These are phyloP conservation scores for Boletus reticuloceps DNA, from an alignment of 768 basidiomycete species.

Conservation along the genomic window DNA sequence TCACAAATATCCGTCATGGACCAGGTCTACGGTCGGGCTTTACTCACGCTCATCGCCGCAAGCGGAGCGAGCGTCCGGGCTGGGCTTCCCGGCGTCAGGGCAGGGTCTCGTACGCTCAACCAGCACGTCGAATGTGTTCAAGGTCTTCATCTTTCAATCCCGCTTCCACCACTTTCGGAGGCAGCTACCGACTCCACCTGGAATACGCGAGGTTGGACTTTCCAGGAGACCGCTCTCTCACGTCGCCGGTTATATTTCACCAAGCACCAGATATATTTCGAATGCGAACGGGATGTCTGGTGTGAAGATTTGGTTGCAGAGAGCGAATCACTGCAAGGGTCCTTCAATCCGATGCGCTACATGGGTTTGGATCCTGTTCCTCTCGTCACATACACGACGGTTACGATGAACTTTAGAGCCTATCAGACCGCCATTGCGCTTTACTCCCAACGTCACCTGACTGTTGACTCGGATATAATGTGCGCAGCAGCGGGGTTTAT, in stretches of 20 bases:
- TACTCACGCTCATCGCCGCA: conserved; percentile 19
- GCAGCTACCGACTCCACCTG: conserved; percentile 6
- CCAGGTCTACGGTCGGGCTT: conserved; percentile 15
- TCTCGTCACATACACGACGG: background rate
- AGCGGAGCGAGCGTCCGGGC: conserved; percentile 7
- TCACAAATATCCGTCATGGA: conserved; percentile 19
- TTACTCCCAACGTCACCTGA: conserved; percentile 15
- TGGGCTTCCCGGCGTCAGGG: conserved; percentile 11
- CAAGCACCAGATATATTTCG: conserved; percentile 20
- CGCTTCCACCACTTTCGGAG: conserved; percentile 12
- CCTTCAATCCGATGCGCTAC: conserved; percentile 8
- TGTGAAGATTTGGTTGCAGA: conserved; percentile 24
- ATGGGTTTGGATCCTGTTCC: background rate
- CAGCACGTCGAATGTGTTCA: conserved; percentile 21
- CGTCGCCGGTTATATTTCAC: conserved; percentile 22
- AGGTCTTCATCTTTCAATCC: conserved; percentile 20
- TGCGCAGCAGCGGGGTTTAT: conserved; percentile 4
- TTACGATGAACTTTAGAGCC: background rate
- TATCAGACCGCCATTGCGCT: conserved; percentile 7
- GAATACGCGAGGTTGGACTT: conserved; percentile 24
- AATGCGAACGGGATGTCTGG: conserved; percentile 20
- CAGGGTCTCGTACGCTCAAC: conserved; percentile 7
- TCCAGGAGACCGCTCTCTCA: conserved; percentile 20
- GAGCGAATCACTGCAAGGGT: background rate
- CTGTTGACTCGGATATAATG: conserved; percentile 13